phyloP scores from a whole-genome alignment of 2,329 filamentous ascomycete genomes.

The Byssochlamys sp. region DNA sequence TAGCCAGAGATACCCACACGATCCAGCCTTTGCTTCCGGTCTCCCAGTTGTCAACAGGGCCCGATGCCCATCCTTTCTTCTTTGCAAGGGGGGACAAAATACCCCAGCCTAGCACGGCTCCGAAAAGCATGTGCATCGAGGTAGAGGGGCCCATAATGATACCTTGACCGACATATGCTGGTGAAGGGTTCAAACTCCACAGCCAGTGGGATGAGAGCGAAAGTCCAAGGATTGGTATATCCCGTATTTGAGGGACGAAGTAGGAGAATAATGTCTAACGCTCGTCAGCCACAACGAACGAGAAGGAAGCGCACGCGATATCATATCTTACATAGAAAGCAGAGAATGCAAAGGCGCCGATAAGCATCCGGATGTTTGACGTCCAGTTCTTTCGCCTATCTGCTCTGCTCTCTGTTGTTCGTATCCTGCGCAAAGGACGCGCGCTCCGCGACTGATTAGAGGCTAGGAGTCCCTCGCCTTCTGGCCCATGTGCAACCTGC shows the following conservation, averaged over 20 bases:
- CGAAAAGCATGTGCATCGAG: constrained; percentile 88
- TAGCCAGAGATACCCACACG: constrained; percentile 88
- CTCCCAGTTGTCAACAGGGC: constrained; percentile 78
- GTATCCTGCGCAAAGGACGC: constrained; percentile 43
- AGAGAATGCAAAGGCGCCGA: constrained; percentile 52
- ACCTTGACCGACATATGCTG: constrained; percentile 94
- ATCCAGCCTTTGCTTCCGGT: constrained; percentile 96
- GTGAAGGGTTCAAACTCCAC: constrained; percentile 90
- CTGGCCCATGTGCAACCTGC: constrained; percentile 13
- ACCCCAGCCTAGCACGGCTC: constrained; percentile 82
- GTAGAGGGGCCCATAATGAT: constrained; percentile 98
- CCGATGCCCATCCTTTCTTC: constrained; percentile 76
- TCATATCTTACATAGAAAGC: constrained; percentile 40
- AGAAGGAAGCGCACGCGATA: constrained; percentile 5
- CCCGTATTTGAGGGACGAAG: constrained; percentile 75
- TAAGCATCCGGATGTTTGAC: constrained; percentile 50
- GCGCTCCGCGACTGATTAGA: constrained; percentile 30
- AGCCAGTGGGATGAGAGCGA: constrained; percentile 70
- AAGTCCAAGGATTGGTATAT: constrained; percentile 75
- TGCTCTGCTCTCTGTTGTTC: constrained; percentile 19
- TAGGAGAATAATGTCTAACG: constrained; percentile 71
- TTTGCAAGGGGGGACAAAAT: constrained; percentile 84
- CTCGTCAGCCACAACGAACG: constrained; percentile 7
- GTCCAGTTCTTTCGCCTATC: constrained; percentile 48
- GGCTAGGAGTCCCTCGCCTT: constrained; percentile 20